phyloP scores from a whole-genome alignment of 192 early-diverging fungal species.

The Podila horticola region DNA sequence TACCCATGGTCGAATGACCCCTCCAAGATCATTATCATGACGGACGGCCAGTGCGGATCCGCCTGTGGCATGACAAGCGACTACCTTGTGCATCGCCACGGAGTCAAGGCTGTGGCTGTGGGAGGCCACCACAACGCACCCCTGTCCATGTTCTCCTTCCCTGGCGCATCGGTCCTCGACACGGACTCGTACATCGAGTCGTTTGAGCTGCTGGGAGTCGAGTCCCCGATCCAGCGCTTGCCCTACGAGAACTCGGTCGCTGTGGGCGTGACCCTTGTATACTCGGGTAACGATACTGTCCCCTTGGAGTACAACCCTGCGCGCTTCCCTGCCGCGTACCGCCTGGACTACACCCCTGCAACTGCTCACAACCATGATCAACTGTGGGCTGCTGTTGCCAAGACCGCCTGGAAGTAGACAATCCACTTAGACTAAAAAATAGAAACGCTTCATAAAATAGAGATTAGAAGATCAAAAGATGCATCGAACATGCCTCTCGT shows the following conservation, averaged over 20 bases:
- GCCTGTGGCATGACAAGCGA: conserved; percentile 20
- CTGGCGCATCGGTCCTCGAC: conserved; percentile 3
- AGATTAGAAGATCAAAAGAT: too few relatives aligned
- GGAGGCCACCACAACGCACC: conserved; percentile 3
- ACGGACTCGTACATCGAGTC: neutral
- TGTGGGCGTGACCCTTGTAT: neutral
- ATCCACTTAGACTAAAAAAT: too few relatives aligned
- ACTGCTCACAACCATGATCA: conserved; percentile 10
- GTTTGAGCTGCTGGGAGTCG: neutral
- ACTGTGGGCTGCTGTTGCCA: conserved; percentile 19
- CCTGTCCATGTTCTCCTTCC: conserved; percentile 20
- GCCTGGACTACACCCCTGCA: conserved; percentile 20
- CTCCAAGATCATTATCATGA: conserved; percentile 13
- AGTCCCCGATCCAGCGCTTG: neutral
- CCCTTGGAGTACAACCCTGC: conserved; percentile 15
- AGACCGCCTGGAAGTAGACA: conserved; percentile 6
- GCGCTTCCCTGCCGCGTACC: conserved; percentile 1
- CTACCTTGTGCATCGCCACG: conserved; percentile 3
- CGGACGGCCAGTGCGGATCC: conserved; percentile 31
- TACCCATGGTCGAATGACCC: conserved; percentile 20
- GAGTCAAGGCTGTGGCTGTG: conserved; percentile 13
- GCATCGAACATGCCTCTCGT: too few relatives aligned
- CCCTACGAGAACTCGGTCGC: neutral
- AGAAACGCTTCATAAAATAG: too few relatives aligned
- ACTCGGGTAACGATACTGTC: neutral